Conservation (phyloP, 73 alveolate species). For the Breviolum minutum region DNA sequence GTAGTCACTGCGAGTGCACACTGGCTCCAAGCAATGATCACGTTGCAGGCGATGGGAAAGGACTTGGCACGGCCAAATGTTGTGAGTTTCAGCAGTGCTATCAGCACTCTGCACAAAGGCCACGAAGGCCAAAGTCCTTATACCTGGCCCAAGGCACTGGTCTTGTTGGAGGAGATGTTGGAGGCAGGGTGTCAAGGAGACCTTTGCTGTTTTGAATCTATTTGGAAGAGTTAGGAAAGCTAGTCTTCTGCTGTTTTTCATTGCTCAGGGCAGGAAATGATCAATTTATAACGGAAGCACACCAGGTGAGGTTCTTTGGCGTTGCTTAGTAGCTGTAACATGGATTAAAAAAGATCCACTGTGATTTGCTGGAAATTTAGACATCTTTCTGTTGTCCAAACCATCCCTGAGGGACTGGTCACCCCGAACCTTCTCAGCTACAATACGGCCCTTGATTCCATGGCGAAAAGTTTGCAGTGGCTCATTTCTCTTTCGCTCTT, state of each 20-base stretch:
- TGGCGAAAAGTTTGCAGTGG: slow-evolving; percentile 22
- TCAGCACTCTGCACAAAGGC: background rate
- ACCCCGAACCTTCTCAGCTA: background rate
- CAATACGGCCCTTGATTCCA: background rate
- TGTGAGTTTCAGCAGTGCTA: slow-evolving; percentile 14
- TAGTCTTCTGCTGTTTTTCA: background rate
- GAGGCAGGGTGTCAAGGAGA: background rate
- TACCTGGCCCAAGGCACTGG: too few species aligned
- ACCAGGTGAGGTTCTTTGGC: too few species aligned
- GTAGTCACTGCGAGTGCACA: background rate
- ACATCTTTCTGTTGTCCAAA: too few species aligned
- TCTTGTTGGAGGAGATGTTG: background rate
- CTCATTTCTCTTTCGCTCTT: background rate
- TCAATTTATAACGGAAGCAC: too few species aligned
- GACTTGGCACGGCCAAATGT: background rate
- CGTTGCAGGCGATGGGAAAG: background rate
- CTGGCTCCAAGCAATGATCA: background rate
- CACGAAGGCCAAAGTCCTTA: background rate
- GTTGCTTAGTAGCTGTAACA: too few species aligned
- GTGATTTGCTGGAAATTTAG: too few species aligned
- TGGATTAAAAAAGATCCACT: too few species aligned
- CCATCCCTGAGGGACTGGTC: background rate
- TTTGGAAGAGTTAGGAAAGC: background rate
- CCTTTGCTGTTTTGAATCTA: background rate
- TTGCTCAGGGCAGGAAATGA: too few species aligned